phyloP scores from a whole-genome alignment of 1,284 basidiomycete genomes.

The Baeospora myosura region DNA sequence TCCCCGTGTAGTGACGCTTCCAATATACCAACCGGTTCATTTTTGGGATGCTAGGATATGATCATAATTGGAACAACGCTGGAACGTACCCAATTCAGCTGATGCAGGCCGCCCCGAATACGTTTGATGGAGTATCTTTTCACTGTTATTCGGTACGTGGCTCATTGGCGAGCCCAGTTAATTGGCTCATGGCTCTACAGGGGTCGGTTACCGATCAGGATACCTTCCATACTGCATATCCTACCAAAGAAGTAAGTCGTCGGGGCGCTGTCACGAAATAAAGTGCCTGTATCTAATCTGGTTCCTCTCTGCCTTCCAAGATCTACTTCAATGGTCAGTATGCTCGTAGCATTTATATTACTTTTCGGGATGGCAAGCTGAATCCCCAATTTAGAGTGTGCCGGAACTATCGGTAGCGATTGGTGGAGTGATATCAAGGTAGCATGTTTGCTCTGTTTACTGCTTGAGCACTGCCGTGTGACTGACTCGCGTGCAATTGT shows the following conservation, averaged over 20 bases:
- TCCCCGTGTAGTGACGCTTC: not conserved
- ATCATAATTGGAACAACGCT: slow-evolving; percentile 50
- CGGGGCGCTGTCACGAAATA: not conserved
- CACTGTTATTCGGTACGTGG: slow-evolving; percentile 39
- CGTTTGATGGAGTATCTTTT: slow-evolving; percentile 44
- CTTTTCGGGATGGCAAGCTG: not conserved
- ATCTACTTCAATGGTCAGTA: slow-evolving; percentile 35
- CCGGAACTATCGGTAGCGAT: slow-evolving; percentile 49
- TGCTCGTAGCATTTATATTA: slow-evolving; percentile 1
- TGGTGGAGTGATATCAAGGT: slow-evolving; percentile 78
- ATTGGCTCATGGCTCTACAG: slow-evolving; percentile 8
- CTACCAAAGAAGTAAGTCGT: slow-evolving; percentile 36
- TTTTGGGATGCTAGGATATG: slow-evolving; percentile 15
- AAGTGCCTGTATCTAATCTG: not conserved
- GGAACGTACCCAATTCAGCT: slow-evolving; percentile 37
- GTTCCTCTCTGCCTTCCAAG: slow-evolving; percentile 11
- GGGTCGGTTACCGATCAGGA: slow-evolving; percentile 36
- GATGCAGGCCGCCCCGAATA: slow-evolving; percentile 33
- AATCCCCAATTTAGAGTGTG: slow-evolving; percentile 26
- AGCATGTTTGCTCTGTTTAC: not conserved
- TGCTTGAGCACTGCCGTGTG: slow-evolving; percentile 7
- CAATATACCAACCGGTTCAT: not conserved
- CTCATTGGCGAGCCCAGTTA: not conserved
- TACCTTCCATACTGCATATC: slow-evolving; percentile 35
- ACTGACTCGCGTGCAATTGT: not conserved